Percentiles rank a stretch among this genome's conserved stretches.
phyloP scores from a whole-genome alignment of 345 rosid species.

The Angophora floribunda region DNA sequence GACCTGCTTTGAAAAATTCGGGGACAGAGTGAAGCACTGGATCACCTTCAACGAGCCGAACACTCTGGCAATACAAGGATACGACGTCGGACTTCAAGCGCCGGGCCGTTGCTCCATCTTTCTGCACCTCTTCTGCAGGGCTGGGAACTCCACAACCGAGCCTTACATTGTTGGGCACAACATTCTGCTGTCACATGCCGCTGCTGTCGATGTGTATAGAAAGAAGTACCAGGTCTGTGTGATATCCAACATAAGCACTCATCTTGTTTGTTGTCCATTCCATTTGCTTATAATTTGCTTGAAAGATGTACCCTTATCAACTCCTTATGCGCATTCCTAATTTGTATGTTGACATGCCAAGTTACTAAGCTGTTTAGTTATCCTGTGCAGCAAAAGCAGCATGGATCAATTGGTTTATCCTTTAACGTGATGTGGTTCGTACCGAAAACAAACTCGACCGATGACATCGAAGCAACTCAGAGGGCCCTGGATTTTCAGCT shows the following conservation, averaged over 20 bases:
- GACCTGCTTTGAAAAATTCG: constrained; percentile 76
- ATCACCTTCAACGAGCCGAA: constrained; percentile 93
- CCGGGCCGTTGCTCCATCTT: constrained; percentile 83
- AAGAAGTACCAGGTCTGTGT: constrained; percentile 57
- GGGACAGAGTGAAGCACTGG: constrained; percentile 94
- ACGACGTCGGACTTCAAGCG: constrained; percentile 79
- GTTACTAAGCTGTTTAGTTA: not conserved
- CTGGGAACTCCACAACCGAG: constrained; percentile 81
- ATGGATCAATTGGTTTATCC: constrained; percentile 64
- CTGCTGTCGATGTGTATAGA: constrained; percentile 51
- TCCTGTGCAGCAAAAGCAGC: constrained; percentile 48
- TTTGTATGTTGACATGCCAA: not conserved
- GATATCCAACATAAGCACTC: not conserved
- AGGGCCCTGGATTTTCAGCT: constrained; percentile 97
- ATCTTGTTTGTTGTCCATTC: not conserved
- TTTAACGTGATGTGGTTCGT: constrained; percentile 83
- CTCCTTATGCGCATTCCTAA: not conserved
- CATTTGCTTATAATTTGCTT: not conserved
- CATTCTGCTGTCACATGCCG: constrained; percentile 60
- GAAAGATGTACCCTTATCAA: not conserved
- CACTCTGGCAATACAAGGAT: constrained; percentile 75
- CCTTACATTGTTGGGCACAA: constrained; percentile 90
- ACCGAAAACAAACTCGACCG: constrained; percentile 45
- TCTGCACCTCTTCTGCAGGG: constrained; percentile 48
- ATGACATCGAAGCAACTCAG: constrained; percentile 70